Evolutionary conservation across 352 stramenopile genomes (phyloP), one percentile per base, ranked within the genome.

Genomic region (Globisporangium yorkense): DNA sequence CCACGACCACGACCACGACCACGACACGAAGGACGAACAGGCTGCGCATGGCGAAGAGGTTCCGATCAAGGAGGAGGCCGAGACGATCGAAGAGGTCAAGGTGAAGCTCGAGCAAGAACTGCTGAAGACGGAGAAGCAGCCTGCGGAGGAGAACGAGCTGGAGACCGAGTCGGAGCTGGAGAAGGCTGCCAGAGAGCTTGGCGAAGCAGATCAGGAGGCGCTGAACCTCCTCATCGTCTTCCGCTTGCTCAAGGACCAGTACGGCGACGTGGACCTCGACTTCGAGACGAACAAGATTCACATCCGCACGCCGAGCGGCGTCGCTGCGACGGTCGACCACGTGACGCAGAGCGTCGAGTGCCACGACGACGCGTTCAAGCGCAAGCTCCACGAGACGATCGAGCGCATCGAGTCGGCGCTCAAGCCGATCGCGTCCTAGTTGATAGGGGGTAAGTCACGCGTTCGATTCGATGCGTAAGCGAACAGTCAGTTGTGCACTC

Each of bases 241-340:
- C 54, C 81, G 86, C 2, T 46, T 92, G 56, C 68, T 95, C 6
- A 92, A 94, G 61, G 84, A 95, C 56, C 86, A 95, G 65, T 95
- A 87, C 44, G 86, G 86, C 18, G 78, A 92, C 60, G 86, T 92
- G 31, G 76, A 92, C 20, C 66, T 95, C 56, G 79, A 95, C 54
- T 89, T 94, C 35, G 84, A 90, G 60, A 95, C 86, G 3, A 94
- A 95, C 71, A 87, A 88, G 59, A 95, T 95, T 63, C 79, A 92
- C 54, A 87, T 95, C 16, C 71, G 76, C 49, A 95, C 82, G 51
- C 84, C 86, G 0, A 92, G 77, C 43, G 84, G 86, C 18, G 58
- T 89, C 7, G 64, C 72, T 35, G 86, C 86, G 9, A 66, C 80
- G 0, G 72, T 93, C 2, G 80, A 92, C 48, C 79, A 92, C 57